Base-by-base conservation (phyloP, 352 stramenopile species). In the Phytophthora hybrid region DNA sequence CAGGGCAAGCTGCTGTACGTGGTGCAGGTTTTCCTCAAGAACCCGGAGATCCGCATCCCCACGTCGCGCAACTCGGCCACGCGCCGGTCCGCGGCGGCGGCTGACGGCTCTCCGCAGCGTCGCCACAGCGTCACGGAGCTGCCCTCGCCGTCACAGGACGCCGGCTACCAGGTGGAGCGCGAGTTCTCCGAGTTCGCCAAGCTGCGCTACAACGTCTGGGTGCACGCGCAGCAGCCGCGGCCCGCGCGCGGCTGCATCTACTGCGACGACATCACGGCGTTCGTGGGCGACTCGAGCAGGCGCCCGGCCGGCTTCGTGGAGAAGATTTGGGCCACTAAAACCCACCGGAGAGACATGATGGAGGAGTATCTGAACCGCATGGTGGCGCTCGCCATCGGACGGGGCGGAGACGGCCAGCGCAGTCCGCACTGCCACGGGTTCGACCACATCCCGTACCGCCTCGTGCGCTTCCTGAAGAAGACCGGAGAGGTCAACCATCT, bases 21-120 rank as follows among this genome's bases (percentile, higher is more conserved):
- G 19, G 56, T 88, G 56, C 79, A 74, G 44, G 63, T 88, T 6
- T 86, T 81, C 63, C 68, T 85, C 49, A 79, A 83, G 71, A 82
- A 83, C 61, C 68, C 76, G 13, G 73, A 79, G 34, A 85, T 63
- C 52, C 79, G 79, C 37, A 86, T 88, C 68, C 81, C 81, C 18
- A 86, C 81, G 39, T 79, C 65, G 29, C 75, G 79, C 13, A 61
- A 51, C 11, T 78, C 74, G 29, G 59, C 66, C 44, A 72, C 61
- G 21, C 65, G 69, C 57, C 74, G 70, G 47, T 81, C 74, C 26
- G 14, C 34, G 8, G 55, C 68, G 5, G 46, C 68, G 23, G 61
- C 74, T 5, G 61, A 78, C 26, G 67, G 49, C 11, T 37, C 65
- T 0, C 59, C 66, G 0, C 58, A 46, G 49, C 57, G 58, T 14